phyloP scores from a whole-genome alignment of 1,284 basidiomycete species.

The Phellopilus nigrolimitatus region DNA sequence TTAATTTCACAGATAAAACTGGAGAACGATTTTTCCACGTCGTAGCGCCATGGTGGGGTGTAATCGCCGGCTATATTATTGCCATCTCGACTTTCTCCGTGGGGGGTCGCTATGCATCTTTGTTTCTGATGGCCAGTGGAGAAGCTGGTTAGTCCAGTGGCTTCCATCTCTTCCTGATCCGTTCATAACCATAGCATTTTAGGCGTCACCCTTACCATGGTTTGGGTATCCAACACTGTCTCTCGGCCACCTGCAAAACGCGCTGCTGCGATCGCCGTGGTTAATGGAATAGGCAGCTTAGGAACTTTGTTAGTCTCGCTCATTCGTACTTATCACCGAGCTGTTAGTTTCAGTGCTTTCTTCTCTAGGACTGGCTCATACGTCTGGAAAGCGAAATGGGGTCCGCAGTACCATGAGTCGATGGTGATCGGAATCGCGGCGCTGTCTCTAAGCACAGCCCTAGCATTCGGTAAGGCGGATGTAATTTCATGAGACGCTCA shows the following conservation, averaged over 20 bases:
- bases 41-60: constrained; percentile 23
- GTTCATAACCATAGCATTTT: background rate
- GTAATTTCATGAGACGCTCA: background rate
- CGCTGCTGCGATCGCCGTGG: constrained; percentile 41
- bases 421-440: constrained; percentile 35
- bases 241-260: constrained; percentile 61
- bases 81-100: constrained; percentile 25
- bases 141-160: constrained; percentile 22
- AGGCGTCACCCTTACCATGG: constrained; percentile 48
- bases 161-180: background rate
- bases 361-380: constrained; percentile 34
- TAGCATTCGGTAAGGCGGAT: constrained; percentile 28
- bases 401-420: constrained; percentile 35
- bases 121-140: constrained; percentile 27
- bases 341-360: background rate
- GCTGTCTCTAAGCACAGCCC: constrained; percentile 26
- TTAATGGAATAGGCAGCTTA: constrained; percentile 39
- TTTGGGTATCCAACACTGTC: constrained; percentile 61
- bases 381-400: constrained; percentile 36
- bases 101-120: constrained; percentile 27
- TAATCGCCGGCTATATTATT: constrained; percentile 27
- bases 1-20: constrained; percentile 2
- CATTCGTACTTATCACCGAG: constrained; percentile 16
- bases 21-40: constrained; percentile 33
- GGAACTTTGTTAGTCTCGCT: constrained; percentile 32